Base-by-base conservation (phyloP, 805 yeast species). In the Candida sakaeoensis region DNA sequence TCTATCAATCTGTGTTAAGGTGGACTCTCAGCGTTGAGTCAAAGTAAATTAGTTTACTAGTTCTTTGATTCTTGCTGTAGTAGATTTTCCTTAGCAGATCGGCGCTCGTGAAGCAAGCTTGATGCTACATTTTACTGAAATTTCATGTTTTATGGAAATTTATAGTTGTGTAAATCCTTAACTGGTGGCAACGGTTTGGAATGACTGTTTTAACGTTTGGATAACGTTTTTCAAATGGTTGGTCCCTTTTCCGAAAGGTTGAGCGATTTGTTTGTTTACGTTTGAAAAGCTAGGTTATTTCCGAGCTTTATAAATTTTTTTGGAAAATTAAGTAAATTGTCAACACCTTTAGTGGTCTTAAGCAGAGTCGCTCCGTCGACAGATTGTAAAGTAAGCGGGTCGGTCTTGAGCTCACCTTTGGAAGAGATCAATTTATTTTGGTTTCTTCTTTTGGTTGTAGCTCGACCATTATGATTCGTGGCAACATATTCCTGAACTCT, bases 401-500 rank as follows among this genome's bases (percentile, higher is more conserved):
- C 58, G 77, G 74, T 58, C 72, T 79, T 75, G 84, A 79, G 75
- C 72, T 78, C 82, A 69, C 71, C n/a, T 40, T 27, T 24, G 9
- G n/a, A 17, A 25, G 16, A 5, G 29, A 30, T 32, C 26, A 9
- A 33, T 40, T n/a, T 26, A 39, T 46, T 36, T 42, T 36, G n/a
- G n/a, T 26, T 10, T 10, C n/a, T 26, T 28, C 14, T 8, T 16
- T 10, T 13, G 17, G 33, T 26, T 51, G 63, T 65, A 63, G 86
- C 80, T 82, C 85, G 83, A 71, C 74, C 83, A 68, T 64, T 36
- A 69, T 76, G 67, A 63, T 63, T 63, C 75, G 82, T 68, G 72
- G 95, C 96, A 79, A 91, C 95, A 91, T 91, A 91, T 91, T 91
- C 98, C 98, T 91, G 85, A 76, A 88, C 96, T 80, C 91, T 90